phyloP scores from a whole-genome alignment of 106 monocot species.

The Allium sativum region DNA sequence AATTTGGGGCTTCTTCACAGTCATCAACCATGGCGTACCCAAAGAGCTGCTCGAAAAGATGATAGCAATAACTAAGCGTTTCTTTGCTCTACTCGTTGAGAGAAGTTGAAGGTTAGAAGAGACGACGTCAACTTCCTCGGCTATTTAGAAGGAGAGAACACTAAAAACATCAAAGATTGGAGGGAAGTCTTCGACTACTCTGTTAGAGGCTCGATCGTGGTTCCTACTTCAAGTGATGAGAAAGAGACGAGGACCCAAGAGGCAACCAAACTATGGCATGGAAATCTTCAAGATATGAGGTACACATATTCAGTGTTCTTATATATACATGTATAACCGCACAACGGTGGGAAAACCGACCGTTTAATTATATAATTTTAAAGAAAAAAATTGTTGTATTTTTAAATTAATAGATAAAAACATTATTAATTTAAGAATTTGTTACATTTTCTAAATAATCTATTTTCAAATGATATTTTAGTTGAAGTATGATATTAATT shows the following conservation, averaged over 20 bases:
- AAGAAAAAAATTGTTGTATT: too few relatives aligned
- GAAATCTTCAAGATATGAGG: slow-evolving; percentile 32
- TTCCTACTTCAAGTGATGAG: not conserved
- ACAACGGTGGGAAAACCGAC: too few relatives aligned
- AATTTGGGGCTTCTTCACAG: slow-evolving; percentile 69
- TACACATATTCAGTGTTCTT: not conserved
- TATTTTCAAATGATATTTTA: too few relatives aligned
- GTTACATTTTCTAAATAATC: too few relatives aligned
- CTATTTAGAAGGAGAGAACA: slow-evolving; percentile 40
- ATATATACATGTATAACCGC: too few relatives aligned
- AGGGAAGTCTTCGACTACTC: slow-evolving; percentile 47
- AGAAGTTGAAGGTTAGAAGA: slow-evolving; percentile 34
- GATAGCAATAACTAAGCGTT: slow-evolving; percentile 15
- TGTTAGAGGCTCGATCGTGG: slow-evolving; percentile 3
- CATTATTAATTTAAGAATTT: too few relatives aligned
- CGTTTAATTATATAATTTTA: too few relatives aligned
- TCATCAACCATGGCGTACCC: slow-evolving; percentile 51
- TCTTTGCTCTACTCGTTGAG: slow-evolving; percentile 43
- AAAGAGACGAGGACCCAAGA: not conserved
- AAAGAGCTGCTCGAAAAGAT: slow-evolving; percentile 12
- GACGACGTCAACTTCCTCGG: slow-evolving; percentile 39
- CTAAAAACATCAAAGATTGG: slow-evolving; percentile 53
- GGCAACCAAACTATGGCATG: slow-evolving; percentile 45
- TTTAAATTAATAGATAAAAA: too few relatives aligned
- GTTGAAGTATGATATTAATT: too few relatives aligned